phyloP scores from a whole-genome alignment of 1,139 yeast species.

The Eremothecium cymbalariae region DNA sequence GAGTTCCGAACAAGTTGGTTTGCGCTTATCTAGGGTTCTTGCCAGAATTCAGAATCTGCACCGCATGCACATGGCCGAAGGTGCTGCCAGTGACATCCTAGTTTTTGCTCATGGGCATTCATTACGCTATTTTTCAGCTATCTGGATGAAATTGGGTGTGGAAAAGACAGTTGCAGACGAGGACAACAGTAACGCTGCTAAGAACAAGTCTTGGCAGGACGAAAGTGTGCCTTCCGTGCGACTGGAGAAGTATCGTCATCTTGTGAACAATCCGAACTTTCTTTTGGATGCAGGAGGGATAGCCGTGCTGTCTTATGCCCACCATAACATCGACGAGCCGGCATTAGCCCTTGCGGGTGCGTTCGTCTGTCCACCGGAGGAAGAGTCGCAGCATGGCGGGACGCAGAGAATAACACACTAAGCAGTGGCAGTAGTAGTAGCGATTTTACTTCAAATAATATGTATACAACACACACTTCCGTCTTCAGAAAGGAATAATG shows the following conservation, averaged over 20 bases:
- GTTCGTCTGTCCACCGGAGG: slow-evolving; percentile 60
- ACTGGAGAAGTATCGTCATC: slow-evolving; percentile 27
- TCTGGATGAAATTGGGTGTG: slow-evolving; percentile 55
- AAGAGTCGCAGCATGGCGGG: slow-evolving; percentile 30
- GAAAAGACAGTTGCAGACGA: slow-evolving; percentile 21
- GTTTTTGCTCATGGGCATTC: slow-evolving; percentile 93
- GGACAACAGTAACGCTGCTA: slow-evolving; percentile 22
- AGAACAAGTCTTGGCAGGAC: slow-evolving; percentile 23
- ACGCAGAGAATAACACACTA: too few species aligned
- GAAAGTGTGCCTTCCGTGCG: slow-evolving; percentile 31
- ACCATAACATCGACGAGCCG: slow-evolving; percentile 75
- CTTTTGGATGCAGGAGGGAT: slow-evolving; percentile 93
- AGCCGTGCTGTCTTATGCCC: slow-evolving; percentile 86
- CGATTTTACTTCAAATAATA: too few species aligned
- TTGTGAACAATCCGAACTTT: slow-evolving; percentile 59
- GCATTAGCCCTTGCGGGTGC: slow-evolving; percentile 78
- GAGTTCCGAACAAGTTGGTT: slow-evolving; percentile 51
- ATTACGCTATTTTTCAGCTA: slow-evolving; percentile 75
- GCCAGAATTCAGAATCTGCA: slow-evolving; percentile 56
- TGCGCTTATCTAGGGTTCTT: slow-evolving; percentile 64
- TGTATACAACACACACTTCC: too few species aligned
- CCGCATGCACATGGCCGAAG: slow-evolving; percentile 45
- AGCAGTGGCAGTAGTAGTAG: too few species aligned
- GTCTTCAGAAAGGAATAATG: neutral
- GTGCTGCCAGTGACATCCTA: slow-evolving; percentile 59